These are phyloP conservation scores for Irineochytrium annulatum DNA, from an alignment of 192 early-diverging fungal species.

Conservation along the genomic window DNA sequence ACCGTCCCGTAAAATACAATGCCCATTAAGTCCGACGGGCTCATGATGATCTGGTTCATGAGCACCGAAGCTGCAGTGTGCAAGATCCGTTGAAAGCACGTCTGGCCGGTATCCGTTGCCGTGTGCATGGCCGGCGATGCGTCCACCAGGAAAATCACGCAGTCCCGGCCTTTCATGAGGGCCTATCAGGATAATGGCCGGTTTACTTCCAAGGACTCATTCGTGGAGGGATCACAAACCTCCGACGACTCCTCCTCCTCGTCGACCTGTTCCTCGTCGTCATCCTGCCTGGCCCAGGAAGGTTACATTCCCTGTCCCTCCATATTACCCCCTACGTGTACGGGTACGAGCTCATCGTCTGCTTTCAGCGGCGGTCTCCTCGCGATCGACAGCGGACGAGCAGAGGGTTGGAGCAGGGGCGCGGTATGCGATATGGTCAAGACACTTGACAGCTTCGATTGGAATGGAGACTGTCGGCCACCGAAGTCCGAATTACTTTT, in stretches of 20 bases:
- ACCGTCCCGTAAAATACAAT: constrained; percentile 37
- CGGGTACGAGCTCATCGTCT: background rate
- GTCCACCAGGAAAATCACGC: constrained; percentile 21
- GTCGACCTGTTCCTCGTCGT: constrained; percentile 11
- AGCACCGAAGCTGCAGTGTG: constrained; percentile 23
- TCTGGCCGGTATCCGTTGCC: constrained; percentile 11
- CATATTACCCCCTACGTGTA: background rate
- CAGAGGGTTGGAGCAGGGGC: background rate
- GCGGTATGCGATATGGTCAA: no score
- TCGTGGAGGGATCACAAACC: background rate
- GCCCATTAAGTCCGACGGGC: constrained; percentile 30
- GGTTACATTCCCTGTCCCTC: background rate
- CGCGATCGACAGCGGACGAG: background rate
- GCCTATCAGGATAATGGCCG: no score
- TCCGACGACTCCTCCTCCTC: constrained; percentile 8
- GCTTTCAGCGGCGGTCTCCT: no score
- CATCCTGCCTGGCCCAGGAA: no score
- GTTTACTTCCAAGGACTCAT: background rate
- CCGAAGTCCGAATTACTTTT: no score
- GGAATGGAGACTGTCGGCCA: no score
- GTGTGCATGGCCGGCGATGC: constrained; percentile 30
- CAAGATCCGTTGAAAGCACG: constrained; percentile 21
- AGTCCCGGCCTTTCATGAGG: constrained; percentile 4
- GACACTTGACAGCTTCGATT: no score
- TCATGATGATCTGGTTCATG: constrained; percentile 27